These are phyloP conservation scores for Phycomyces nitens DNA, from an alignment of 192 early-diverging fungal species.

Conservation along the genomic window DNA sequence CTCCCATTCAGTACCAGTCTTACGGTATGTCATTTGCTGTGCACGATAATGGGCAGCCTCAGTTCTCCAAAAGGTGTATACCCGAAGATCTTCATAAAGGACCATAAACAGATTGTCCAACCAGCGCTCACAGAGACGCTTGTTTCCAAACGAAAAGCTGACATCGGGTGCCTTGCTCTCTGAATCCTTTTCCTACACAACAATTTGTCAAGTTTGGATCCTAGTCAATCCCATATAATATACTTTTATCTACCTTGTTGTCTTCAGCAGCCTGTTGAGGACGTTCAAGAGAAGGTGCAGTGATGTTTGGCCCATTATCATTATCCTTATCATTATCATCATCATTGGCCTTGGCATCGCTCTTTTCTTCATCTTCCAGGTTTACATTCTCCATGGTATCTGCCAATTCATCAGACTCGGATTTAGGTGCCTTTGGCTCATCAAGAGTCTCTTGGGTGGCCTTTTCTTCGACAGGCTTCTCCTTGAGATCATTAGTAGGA, in stretches of 20 bases:
- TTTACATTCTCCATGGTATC: conserved; percentile 42
- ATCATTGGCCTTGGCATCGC: conserved; percentile 6
- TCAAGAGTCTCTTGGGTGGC: no score
- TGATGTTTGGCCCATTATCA: conserved; percentile 13
- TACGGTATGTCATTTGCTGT: conserved; percentile 77
- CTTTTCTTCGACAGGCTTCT: conserved; percentile 36
- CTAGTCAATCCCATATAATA: not conserved
- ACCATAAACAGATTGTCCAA: conserved; percentile 99
- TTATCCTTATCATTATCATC: conserved; percentile 26
- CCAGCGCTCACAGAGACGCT: conserved; percentile 99
- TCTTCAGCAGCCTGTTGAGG: conserved; percentile 47
- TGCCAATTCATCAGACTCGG: conserved; percentile 26
- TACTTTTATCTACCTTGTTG: conserved; percentile 39
- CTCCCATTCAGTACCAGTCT: conserved; percentile 98
- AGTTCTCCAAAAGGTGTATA: conserved; percentile 91
- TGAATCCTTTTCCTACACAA: not conserved
- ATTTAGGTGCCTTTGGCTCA: not conserved
- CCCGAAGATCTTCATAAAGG: conserved; percentile 88
- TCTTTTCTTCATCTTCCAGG: conserved; percentile 29
- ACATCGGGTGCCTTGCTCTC: conserved; percentile 24
- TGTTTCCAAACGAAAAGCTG: conserved; percentile 81
- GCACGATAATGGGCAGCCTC: conserved; percentile 77
- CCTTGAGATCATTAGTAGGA: conserved; percentile 30
- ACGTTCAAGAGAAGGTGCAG: conserved; percentile 30
- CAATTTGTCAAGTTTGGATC: no score